phyloP scores from a whole-genome alignment of 2,329 filamentous ascomycete genomes.

The Botrytis fragariae region DNA sequence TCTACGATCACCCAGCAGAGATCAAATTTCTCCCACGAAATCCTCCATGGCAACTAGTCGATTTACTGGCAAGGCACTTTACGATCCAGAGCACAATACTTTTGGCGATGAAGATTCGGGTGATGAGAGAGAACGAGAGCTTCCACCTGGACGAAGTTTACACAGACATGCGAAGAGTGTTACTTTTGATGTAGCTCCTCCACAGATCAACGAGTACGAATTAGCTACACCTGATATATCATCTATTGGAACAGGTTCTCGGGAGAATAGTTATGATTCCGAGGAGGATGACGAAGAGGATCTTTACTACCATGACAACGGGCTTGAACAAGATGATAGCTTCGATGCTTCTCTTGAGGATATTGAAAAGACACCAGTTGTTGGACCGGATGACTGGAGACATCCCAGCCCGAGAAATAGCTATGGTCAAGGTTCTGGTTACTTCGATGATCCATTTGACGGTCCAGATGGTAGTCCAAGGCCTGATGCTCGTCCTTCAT shows the following conservation, averaged over 20 bases:
- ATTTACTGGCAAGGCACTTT: constrained; percentile 59
- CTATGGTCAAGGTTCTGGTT: constrained; percentile 30
- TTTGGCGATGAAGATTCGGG: constrained; percentile 66
- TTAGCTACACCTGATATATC: constrained; percentile 97
- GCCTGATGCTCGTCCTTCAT: constrained; percentile 47
- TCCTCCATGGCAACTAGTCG: constrained; percentile 74
- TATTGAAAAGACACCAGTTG: constrained; percentile 94
- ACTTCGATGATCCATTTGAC: constrained; percentile 63
- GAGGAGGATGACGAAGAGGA: constrained; percentile 73
- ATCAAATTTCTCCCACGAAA: constrained; percentile 77
- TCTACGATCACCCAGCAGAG: constrained; percentile 58
- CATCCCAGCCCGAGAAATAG: constrained; percentile 57
- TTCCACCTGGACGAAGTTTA: constrained; percentile 64
- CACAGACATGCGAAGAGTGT: constrained; percentile 93
- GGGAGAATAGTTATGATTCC: constrained; percentile 90
- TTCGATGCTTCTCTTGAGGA: constrained; percentile 96
- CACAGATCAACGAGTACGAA: constrained; percentile 96
- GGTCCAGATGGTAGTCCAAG: constrained; percentile 62
- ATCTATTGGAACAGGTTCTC: constrained; percentile 82
- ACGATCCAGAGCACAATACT: constrained; percentile 65
- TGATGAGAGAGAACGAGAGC: constrained; percentile 55
- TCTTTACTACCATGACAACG: constrained; percentile 51
- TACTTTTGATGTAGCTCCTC: constrained; percentile 90
- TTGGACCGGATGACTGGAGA: constrained; percentile 95
- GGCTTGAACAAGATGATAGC: constrained; percentile 69